Percentiles rank a stretch among this genome's conserved stretches.
Conservation (phyloP, 2,329 filamentous ascomycete species). For the Mycogone perniciosa region DNA sequence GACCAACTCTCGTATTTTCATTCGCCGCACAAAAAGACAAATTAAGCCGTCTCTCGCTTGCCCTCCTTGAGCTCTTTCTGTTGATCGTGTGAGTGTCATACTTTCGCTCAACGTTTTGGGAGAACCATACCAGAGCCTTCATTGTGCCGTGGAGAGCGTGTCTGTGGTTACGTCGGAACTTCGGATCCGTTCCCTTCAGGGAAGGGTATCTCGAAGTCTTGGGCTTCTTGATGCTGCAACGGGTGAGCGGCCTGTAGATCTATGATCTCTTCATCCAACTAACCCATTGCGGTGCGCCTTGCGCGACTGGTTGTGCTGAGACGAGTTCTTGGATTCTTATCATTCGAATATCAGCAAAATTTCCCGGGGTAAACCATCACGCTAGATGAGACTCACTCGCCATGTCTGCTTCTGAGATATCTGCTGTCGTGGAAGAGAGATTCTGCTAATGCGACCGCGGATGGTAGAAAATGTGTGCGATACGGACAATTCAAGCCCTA, state of each 20-base stretch:
- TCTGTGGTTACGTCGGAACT: conserved; percentile 99
- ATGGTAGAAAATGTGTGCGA: too few species aligned
- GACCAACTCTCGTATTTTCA: too few species aligned
- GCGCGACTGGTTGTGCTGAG: conserved; percentile 95
- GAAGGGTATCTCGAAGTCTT: conserved; percentile 99
- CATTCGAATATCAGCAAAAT: not conserved
- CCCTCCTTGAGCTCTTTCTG: conserved; percentile 98
- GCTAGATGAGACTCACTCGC: conserved; percentile 3
- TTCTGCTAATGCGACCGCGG: too few species aligned
- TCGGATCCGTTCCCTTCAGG: conserved; percentile 97
- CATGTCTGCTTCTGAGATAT: not conserved
- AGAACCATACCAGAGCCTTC: conserved; percentile 78
- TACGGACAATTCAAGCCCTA: too few species aligned
- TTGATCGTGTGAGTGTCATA: conserved; percentile 28
- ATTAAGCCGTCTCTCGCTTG: conserved; percentile 79
- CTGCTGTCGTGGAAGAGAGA: not conserved
- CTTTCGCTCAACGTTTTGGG: conserved; percentile 17
- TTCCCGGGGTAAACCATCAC: not conserved
- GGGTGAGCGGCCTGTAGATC: conserved; percentile 15
- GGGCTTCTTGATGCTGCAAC: conserved; percentile 94
- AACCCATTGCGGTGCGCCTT: conserved; percentile 99
- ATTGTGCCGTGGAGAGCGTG: conserved; percentile 99
- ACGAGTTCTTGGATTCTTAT: conserved; percentile 99
- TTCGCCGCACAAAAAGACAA: not conserved
- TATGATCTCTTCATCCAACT: conserved; percentile 30